These are phyloP conservation scores for Rhizoclosmatium sp. DNA, from an alignment of 192 early-diverging fungal species.

Conservation along the genomic window DNA sequence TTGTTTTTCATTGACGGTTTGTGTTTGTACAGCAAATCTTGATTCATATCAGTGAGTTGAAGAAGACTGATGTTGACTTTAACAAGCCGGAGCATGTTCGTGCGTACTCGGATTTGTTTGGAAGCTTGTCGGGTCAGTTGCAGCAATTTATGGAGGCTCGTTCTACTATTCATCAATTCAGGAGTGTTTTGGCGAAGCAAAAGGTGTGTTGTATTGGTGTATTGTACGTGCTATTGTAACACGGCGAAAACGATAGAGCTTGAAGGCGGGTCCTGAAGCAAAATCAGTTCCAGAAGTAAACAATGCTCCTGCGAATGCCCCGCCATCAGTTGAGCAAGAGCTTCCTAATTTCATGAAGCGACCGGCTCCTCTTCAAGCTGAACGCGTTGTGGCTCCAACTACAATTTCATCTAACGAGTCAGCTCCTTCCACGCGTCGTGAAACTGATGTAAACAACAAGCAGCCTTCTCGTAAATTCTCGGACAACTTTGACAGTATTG, in stretches of 20 bases:
- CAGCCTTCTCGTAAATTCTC: not conserved
- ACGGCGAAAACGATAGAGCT: too few species aligned
- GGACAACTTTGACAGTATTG: not conserved
- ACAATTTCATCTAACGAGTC: too few species aligned
- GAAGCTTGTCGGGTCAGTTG: conserved; percentile 19
- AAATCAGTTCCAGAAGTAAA: too few species aligned
- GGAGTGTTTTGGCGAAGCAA: conserved; percentile 3
- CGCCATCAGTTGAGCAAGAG: too few species aligned
- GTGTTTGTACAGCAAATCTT: conserved; percentile 25
- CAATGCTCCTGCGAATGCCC: too few species aligned
- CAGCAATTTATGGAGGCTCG: conserved; percentile 37
- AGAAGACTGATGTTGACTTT: conserved; percentile 23
- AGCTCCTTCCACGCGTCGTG: too few species aligned
- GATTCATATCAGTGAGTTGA: conserved; percentile 15
- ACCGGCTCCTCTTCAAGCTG: too few species aligned
- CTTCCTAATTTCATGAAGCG: too few species aligned
- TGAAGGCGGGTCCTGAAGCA: too few species aligned
- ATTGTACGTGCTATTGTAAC: too few species aligned
- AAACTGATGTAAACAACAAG: too few species aligned
- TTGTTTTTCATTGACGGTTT: not conserved
- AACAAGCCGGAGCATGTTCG: conserved; percentile 24
- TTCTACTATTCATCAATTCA: conserved; percentile 19
- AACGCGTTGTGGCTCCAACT: too few species aligned
- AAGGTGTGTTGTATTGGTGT: not conserved
- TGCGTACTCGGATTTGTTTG: conserved; percentile 22